phyloP scores from a whole-genome alignment of 345 rosid species.

The Mercurialis annua region DNA sequence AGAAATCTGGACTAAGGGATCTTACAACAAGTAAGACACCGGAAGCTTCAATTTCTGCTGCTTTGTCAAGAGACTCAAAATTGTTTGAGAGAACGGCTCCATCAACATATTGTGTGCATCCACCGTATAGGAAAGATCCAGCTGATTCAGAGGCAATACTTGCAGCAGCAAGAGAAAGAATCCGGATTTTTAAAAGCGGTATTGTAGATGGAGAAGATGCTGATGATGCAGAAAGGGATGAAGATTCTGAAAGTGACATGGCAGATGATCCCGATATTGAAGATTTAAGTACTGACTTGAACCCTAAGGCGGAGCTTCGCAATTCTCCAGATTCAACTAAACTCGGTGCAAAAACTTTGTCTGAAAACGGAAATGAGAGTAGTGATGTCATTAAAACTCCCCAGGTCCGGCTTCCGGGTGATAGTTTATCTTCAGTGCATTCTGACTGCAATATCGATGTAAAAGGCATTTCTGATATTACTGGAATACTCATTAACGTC shows the following conservation, averaged over 20 bases:
- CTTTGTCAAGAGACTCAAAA: conserved; percentile 86
- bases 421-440: conserved; percentile 31
- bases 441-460: conserved; percentile 28
- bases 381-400: conserved; percentile 28
- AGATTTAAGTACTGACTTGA: conserved; percentile 47
- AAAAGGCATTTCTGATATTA: conserved; percentile 24
- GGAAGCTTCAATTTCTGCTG: conserved; percentile 96
- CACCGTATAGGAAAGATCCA: conserved; percentile 73
- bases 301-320: conserved; percentile 36
- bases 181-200: conserved; percentile 58
- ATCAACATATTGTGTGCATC: conserved; percentile 84
- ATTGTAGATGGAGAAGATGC: conserved; percentile 67
- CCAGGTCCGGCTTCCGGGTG: conserved; percentile 27
- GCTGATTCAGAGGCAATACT: conserved; percentile 66
- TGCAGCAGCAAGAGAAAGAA: conserved; percentile 73
- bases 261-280: conserved; percentile 76
- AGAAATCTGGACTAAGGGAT: conserved; percentile 93
- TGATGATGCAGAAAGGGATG: conserved; percentile 82
- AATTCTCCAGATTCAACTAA: conserved; percentile 27
- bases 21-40: conserved; percentile 90
- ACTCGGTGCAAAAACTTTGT: conserved; percentile 17
- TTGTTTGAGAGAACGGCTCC: conserved; percentile 95
- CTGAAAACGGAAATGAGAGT: conserved; percentile 39
- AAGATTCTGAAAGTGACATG: conserved; percentile 79
- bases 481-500: conserved; percentile 23